These are phyloP conservation scores for Liriodendron chinense DNA, from an alignment of 164 flowering plant species.

Conservation along the genomic window DNA sequence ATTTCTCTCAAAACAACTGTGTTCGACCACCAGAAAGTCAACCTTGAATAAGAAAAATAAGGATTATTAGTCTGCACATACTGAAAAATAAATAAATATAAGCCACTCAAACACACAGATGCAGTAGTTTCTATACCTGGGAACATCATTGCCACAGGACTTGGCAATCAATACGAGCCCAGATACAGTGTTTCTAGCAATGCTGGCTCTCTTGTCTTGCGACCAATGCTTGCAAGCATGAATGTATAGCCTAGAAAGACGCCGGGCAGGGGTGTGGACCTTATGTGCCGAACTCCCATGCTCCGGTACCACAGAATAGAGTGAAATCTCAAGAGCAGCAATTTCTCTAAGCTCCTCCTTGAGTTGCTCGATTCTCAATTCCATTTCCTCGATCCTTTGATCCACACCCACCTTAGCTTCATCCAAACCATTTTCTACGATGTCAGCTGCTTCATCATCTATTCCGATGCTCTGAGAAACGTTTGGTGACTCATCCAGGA, in stretches of 20 bases:
- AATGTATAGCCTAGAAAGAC: conserved; percentile 88
- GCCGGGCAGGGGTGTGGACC: conserved; percentile 97
- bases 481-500: conserved; percentile 51
- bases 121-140: conserved; percentile 51
- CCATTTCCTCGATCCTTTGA: conserved; percentile 71
- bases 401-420: conserved; percentile 40
- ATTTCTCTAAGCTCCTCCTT: conserved; percentile 94
- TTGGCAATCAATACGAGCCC: conserved; percentile 85
- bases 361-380: conserved; percentile 69
- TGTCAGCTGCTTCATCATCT: conserved; percentile 47
- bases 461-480: conserved; percentile 45
- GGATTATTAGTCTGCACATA: background rate
- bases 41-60: conserved; percentile 40
- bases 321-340: conserved; percentile 93
- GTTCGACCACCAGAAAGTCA: conserved; percentile 96
- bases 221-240: conserved; percentile 95
- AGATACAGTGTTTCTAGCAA: conserved; percentile 84
- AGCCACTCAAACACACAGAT: background rate
- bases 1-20: conserved; percentile 82
- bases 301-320: conserved; percentile 91
- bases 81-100: background rate
- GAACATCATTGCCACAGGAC: conserved; percentile 90
- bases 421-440: conserved; percentile 40
- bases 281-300: conserved; percentile 98
- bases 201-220: conserved; percentile 69